Base-by-base conservation (phyloP, 2,329 filamentous ascomycete genomes). In the Gnomoniopsis sp. region DNA sequence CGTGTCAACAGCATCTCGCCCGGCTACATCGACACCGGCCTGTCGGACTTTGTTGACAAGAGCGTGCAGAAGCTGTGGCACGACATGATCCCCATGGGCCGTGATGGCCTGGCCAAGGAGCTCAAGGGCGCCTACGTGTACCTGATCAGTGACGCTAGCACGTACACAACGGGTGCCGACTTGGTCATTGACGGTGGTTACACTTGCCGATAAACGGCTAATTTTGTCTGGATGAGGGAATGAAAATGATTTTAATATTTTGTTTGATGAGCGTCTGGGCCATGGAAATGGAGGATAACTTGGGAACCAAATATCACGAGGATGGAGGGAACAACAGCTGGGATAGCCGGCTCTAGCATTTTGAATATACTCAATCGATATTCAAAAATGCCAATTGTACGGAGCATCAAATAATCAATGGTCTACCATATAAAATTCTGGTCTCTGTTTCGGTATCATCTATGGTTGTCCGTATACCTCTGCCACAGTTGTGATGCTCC, bases 101-200 rank as follows among this genome's bases (percentile, higher is more conserved):
- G 88, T 66, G 85, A 90, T 68, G 88, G 87, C 8, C 75, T 85
- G 56, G 76, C 84, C 3, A 82, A 87, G 66, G 89, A 91, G 77
- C 77, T 91, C 65, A 90, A 90, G 76, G 88, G 87, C 11, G 88
- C 87, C 21, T 93, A 88, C 70, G 78, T 93, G 55, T 93, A 91
- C 73, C 80, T 93, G 41, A 84, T 88, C 23, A 88, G 83, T 46
- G 89, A 93, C 69, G 89, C 89, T 6, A 85, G 86, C 58, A 86
- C 84, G 41, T 93, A 91, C 74, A 90, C 87, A 4, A 92, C 89
- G n/a, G 89, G 84, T 12, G 77, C 83, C 3, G 87, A 90, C 69
- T 77, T 91, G 38, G 74, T 90, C 60, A 84, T 90, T 58, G 89
- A 91, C 70, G 88, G 88, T 65, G 87, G 87, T 50, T 89, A 89